Evolutionary conservation across 257 asterid genomes (phyloP).

Genomic region (Plantago ovata): DNA sequence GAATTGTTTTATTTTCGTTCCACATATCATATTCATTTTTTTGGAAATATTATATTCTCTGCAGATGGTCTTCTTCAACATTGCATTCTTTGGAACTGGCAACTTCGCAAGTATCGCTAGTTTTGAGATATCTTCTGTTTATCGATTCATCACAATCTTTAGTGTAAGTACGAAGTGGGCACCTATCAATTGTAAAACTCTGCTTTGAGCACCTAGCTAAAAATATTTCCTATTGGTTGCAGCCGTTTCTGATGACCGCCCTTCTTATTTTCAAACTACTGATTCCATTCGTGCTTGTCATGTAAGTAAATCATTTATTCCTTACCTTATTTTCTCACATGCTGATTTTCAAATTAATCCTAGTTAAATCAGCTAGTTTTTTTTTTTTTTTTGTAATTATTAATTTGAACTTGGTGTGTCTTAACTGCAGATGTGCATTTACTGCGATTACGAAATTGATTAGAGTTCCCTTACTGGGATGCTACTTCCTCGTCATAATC

Average conservation of each 20-base stretch:
- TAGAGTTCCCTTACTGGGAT: conserved; percentile 71
- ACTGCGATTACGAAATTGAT: conserved; percentile 80
- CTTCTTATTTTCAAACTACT: conserved; percentile 82
- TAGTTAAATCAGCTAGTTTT: no score
- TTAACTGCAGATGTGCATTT: conserved; percentile 67
- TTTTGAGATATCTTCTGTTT: conserved; percentile 95
- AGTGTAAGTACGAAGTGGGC: conserved; percentile 55
- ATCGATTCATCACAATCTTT: conserved; percentile 93
- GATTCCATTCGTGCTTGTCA: conserved; percentile 81
- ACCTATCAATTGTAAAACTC: not conserved
- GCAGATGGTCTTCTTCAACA: conserved; percentile 94
- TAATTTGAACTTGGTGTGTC: not conserved
- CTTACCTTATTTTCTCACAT: not conserved
- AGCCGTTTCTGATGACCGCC: conserved; percentile 98
- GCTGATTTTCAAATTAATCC: not conserved
- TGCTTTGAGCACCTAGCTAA: conserved; percentile 11
- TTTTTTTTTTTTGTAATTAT: not conserved
- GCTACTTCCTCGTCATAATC: conserved; percentile 86
- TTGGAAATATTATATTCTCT: conserved; percentile 4
- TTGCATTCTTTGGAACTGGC: conserved; percentile 98
- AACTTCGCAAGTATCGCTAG: conserved; percentile 97
- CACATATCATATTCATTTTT: not conserved
- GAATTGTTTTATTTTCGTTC: no score
- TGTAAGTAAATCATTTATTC: conserved; percentile 45
- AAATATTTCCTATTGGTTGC: conserved; percentile 34